Evolutionary conservation across 2,329 filamentous ascomycete species (phyloP).

Genomic region (Arthrobotrys conoides): DNA sequence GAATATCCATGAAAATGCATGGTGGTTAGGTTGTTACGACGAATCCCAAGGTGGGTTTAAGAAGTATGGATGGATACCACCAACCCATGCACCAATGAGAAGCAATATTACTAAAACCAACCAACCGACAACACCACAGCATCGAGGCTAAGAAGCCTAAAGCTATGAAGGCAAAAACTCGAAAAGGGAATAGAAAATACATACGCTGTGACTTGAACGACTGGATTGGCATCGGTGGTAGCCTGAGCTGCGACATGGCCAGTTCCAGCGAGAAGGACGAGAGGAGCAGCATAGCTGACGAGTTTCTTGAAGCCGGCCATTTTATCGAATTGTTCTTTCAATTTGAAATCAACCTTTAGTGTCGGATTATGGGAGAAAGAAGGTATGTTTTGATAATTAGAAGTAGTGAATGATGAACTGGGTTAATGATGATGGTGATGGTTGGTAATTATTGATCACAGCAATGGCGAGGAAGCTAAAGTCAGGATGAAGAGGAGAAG

Average conservation of each 20-base stretch:
- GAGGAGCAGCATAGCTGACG: constrained; percentile 30
- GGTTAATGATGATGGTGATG: neutral
- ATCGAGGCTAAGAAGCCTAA: neutral
- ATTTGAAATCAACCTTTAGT: too few species aligned
- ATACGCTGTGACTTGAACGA: constrained; percentile 43
- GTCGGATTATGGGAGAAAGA: neutral
- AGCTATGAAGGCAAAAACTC: too few species aligned
- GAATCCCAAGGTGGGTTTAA: too few species aligned
- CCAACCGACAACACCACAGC: neutral
- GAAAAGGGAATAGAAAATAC: neutral
- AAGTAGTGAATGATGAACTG: constrained; percentile 26
- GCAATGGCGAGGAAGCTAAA: neutral
- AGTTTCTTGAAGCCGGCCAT: constrained; percentile 54
- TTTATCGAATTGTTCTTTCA: constrained; percentile 2
- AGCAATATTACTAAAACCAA: neutral
- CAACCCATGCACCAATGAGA: neutral
- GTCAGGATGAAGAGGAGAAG: neutral
- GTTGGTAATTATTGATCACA: neutral
- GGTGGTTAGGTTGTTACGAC: too few species aligned
- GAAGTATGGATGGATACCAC: too few species aligned
- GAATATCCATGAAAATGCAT: too few species aligned
- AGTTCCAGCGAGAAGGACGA: constrained; percentile 9
- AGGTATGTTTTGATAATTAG: neutral
- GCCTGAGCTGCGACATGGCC: constrained; percentile 27
- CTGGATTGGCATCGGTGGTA: constrained; percentile 49